These are phyloP conservation scores for Conringia planisiliqua DNA, from an alignment of 345 rosid species.

Conservation along the genomic window DNA sequence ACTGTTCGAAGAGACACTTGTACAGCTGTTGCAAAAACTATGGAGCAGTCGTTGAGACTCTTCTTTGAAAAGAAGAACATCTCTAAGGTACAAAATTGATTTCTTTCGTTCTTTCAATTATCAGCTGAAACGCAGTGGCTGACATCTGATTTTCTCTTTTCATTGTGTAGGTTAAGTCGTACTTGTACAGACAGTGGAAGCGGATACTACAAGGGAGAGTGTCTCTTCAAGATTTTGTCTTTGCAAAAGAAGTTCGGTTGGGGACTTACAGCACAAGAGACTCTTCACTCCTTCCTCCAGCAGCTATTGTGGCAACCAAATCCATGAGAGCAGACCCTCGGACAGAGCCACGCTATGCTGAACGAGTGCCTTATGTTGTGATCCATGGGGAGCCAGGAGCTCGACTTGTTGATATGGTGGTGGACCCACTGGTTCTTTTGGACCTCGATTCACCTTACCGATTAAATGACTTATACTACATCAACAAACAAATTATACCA, in stretches of 20 bases:
- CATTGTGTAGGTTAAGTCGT: slow-evolving; percentile 57
- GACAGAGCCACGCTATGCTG: slow-evolving; percentile 88
- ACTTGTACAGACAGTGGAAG: slow-evolving; percentile 84
- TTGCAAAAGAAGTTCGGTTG: slow-evolving; percentile 94
- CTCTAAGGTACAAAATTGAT: slow-evolving; percentile 44
- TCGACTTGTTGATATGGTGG: slow-evolving; percentile 89
- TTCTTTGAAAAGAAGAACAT: slow-evolving; percentile 70
- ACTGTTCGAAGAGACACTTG: slow-evolving; percentile 96
- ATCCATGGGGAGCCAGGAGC: slow-evolving; percentile 96
- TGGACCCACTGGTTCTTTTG: slow-evolving; percentile 82
- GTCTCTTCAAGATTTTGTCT: slow-evolving; percentile 86
- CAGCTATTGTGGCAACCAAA: slow-evolving; percentile 88
- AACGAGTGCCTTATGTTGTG: slow-evolving; percentile 86
- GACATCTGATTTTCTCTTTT: slow-evolving; percentile 13
- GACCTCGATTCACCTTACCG: slow-evolving; percentile 71
- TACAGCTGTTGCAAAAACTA: slow-evolving; percentile 71
- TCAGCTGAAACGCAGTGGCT: slow-evolving; percentile 6
- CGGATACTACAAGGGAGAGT: slow-evolving; percentile 83
- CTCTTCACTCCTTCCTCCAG: slow-evolving; percentile 79
- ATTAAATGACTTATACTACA: slow-evolving; percentile 82
- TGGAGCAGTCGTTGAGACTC: slow-evolving; percentile 87
- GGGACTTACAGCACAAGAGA: slow-evolving; percentile 73
- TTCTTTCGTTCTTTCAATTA: not conserved
- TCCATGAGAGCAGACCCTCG: slow-evolving; percentile 87
- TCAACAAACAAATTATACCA: slow-evolving; percentile 92